Evolutionary conservation across 345 rosid species (phyloP).

Genomic region (Adansonia digitata): DNA sequence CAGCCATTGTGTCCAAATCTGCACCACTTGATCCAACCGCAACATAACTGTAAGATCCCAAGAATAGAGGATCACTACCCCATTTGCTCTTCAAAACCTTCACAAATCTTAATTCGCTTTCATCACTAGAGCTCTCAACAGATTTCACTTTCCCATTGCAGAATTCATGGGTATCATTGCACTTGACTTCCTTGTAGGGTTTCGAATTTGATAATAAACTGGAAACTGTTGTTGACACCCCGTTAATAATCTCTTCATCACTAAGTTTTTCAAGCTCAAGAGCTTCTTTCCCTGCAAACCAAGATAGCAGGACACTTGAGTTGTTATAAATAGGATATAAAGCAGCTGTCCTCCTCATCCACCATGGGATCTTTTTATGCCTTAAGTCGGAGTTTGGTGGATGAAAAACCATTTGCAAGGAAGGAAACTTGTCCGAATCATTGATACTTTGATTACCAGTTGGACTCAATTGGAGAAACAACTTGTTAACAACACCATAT

Average conservation of each 20-base stretch:
- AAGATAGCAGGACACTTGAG: conserved; percentile 67
- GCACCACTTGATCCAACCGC: conserved; percentile 90
- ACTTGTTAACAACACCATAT: conserved; percentile 88
- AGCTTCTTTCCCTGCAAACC: conserved; percentile 98
- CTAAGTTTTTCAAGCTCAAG: conserved; percentile 67
- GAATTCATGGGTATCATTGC: conserved; percentile 6
- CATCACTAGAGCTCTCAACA: conserved; percentile 7
- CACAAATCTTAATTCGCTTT: conserved; percentile 25
- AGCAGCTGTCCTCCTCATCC: conserved; percentile 89
- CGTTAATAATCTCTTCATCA: conserved; percentile 68
- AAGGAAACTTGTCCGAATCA: conserved; percentile 40
- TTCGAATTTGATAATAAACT: conserved; percentile 34
- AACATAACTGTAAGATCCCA: conserved; percentile 85
- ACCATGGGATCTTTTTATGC: conserved; percentile 67
- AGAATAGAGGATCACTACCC: conserved; percentile 76
- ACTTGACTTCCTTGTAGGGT: conserved; percentile 10
- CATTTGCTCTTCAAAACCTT: conserved; percentile 72
- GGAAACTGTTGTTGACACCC: conserved; percentile 54
- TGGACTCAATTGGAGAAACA: conserved; percentile 55
- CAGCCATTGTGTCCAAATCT: conserved; percentile 75
- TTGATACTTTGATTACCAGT: conserved; percentile 19
- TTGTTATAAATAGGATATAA: conserved; percentile 60
- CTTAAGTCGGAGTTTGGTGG: conserved; percentile 47
- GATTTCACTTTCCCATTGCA: conserved; percentile 46
- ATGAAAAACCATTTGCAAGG: conserved; percentile 63